Evolutionary conservation across 495 filamentous ascomycete genomes (phyloP), one percentile per base, ranked within the genome.

Genomic region (Penicillium cinerascens): DNA sequence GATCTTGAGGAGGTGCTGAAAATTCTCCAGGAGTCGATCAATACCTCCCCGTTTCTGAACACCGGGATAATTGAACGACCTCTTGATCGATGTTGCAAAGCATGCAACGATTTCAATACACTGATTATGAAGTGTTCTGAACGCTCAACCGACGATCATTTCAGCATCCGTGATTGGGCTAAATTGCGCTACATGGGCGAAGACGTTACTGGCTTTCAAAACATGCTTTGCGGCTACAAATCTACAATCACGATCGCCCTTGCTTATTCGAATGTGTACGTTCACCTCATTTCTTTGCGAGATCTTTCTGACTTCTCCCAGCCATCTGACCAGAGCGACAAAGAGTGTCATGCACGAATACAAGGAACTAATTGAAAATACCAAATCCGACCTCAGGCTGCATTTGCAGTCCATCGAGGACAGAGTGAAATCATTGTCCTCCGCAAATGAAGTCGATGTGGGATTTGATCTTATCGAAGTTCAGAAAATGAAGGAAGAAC

Each of bases 151-250:
- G 51, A 40, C 8, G 40, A 46, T 9, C 17, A 33, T 0, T 25
- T 11, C 11, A 70, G 66, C 48, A 65, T 63, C 25, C 50, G 62
- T 23, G 66, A 67, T 36, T 69, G 61, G 66, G 59, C 55, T 26
- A 70, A 64, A 44, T 49, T 67, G 38, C 45, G 59, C 17, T 70
- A 70, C 40, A 48, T 65, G 57, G 64, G 62, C 0, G 60, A 59
- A 27, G 64, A 70, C 56, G 62, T 70, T 33, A 41, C 49, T 27
- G 55, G 58, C 38, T 63, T 68, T 33, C 50, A 50, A 46, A 54
- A 55, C 22, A 50, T 63, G 25, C 36, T 68, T 16, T 51, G 63
- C 27, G 63, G 65, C 47, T 68, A 68, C 47, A 68, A 68, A 48
- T 61, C 63, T 42, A 68, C 63, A 16, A 66, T 68, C 21, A 56